phyloP scores from a whole-genome alignment of 352 stramenopile species.

The Globisporangium spinosum region DNA sequence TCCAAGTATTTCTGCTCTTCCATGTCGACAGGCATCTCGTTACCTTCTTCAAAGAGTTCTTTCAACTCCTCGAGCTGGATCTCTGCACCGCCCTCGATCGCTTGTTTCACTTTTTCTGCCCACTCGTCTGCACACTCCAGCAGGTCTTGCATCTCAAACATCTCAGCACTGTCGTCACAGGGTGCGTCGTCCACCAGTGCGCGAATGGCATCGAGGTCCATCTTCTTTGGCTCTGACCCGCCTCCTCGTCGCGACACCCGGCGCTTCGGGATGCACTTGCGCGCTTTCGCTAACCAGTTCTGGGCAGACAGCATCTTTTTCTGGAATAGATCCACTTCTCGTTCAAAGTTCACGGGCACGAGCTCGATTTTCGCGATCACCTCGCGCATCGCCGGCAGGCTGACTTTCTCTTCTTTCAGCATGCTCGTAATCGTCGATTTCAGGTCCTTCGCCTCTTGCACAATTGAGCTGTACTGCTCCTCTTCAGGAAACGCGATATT shows the following conservation, averaged over 20 bases:
- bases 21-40: slow-evolving; percentile 87
- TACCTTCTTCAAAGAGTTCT: slow-evolving; percentile 72
- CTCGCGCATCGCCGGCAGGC: slow-evolving; percentile 73
- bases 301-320: slow-evolving; percentile 83
- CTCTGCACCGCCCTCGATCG: slow-evolving; percentile 71
- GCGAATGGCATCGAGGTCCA: slow-evolving; percentile 77
- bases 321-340: slow-evolving; percentile 76
- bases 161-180: slow-evolving; percentile 79
- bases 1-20: slow-evolving; percentile 79
- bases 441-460: slow-evolving; percentile 62
- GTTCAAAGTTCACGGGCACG: slow-evolving; percentile 85
- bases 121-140: slow-evolving; percentile 83
- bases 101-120: slow-evolving; percentile 69
- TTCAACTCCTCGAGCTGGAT: slow-evolving; percentile 70
- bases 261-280: slow-evolving; percentile 84
- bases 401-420: slow-evolving; percentile 79
- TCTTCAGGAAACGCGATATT: slow-evolving; percentile 66
- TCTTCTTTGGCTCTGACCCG: slow-evolving; percentile 63
- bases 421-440: slow-evolving; percentile 63
- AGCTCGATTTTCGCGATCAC: slow-evolving; percentile 76
- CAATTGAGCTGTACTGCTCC: slow-evolving; percentile 33
- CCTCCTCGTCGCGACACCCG: slow-evolving; percentile 52
- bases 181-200: slow-evolving; percentile 83
- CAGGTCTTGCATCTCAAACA: slow-evolving; percentile 90
- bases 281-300: slow-evolving; percentile 80